Percentiles rank a stretch among this genome's conserved stretches.
These are phyloP conservation scores for Macroventuria anomochaeta DNA, from an alignment of 2,329 filamentous ascomycete species.

Conservation along the genomic window DNA sequence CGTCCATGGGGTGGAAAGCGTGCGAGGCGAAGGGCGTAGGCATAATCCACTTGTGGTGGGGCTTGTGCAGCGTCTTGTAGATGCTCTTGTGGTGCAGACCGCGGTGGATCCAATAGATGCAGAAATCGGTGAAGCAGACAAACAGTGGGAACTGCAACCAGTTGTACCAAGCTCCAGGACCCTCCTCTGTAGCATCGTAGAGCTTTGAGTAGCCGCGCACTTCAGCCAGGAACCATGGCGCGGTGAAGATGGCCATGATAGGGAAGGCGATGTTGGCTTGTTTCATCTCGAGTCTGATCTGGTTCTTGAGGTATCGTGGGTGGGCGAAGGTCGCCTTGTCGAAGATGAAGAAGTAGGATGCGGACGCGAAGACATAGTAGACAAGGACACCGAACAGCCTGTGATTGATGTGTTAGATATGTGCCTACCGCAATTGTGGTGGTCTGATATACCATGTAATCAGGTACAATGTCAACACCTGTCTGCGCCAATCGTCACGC, in stretches of 20 bases:
- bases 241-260: constrained; percentile 80
- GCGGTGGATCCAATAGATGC: constrained; percentile 91
- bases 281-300: constrained; percentile 82
- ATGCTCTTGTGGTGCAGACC: constrained; percentile 78
- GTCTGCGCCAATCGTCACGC: constrained; percentile 78
- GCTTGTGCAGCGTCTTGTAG: constrained; percentile 93
- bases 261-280: constrained; percentile 81
- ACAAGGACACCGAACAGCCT: constrained; percentile 86
- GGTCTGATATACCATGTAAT: constrained; percentile 74
- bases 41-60: constrained; percentile 99
- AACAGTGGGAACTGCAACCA: constrained; percentile 86
- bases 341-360: constrained; percentile 89
- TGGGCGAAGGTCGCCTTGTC: constrained; percentile 89
- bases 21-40: constrained; percentile 91
- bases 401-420: constrained; percentile 21
- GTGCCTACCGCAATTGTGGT: neutral
- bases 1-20: constrained; percentile 93
- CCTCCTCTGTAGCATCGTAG: constrained; percentile 79
- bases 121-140: constrained; percentile 85
- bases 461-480: constrained; percentile 76
- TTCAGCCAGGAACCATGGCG: constrained; percentile 81
- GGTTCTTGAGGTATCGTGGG: constrained; percentile 94
- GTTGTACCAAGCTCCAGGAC: constrained; percentile 79
- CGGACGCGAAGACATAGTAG: constrained; percentile 82
- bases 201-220: constrained; percentile 85